Percentiles rank a stretch among this genome's conserved stretches.
Evolutionary conservation across 768 basidiomycete genomes (phyloP).

Genomic region (Mycena maculata): DNA sequence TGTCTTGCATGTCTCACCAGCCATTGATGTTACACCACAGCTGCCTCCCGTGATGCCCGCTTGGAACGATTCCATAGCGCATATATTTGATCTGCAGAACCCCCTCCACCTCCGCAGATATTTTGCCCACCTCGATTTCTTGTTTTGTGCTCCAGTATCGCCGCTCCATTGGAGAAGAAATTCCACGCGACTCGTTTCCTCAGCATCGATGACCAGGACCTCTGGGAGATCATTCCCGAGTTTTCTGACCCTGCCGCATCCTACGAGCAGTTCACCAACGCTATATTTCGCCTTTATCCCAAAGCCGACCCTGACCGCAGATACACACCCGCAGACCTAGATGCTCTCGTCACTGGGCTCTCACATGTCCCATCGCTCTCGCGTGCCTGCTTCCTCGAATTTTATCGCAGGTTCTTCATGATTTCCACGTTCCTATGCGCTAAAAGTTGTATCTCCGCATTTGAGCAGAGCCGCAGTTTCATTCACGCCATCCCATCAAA

Average conservation of each 20-base stretch:
- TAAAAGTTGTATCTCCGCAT: conserved; percentile 19
- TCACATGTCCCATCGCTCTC: not conserved
- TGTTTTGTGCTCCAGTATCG: conserved; percentile 20
- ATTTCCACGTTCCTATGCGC: conserved; percentile 35
- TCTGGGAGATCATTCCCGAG: conserved; percentile 34
- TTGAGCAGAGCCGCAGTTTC: conserved; percentile 38
- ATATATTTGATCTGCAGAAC: not conserved
- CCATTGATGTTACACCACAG: no score
- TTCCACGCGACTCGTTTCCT: conserved; percentile 18
- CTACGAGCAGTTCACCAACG: not conserved
- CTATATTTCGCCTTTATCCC: not conserved
- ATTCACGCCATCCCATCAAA: conserved; percentile 20
- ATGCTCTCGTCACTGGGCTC: not conserved
- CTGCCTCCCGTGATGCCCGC: conserved; percentile 1
- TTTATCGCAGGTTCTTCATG: conserved; percentile 37
- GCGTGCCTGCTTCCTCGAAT: conserved; percentile 27
- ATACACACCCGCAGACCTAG: not conserved
- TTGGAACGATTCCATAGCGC: conserved; percentile 4
- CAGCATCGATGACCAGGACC: conserved; percentile 23
- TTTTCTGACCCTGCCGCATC: not conserved
- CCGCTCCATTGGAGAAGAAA: conserved; percentile 27
- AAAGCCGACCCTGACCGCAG: not conserved
- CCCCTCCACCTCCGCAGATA: conserved; percentile 29
- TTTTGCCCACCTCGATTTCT: conserved; percentile 31
- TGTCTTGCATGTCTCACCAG: no score